Percentiles rank a stretch among this genome's conserved stretches.
phyloP scores from a whole-genome alignment of 148 eudicot species.

The Silene conica region DNA sequence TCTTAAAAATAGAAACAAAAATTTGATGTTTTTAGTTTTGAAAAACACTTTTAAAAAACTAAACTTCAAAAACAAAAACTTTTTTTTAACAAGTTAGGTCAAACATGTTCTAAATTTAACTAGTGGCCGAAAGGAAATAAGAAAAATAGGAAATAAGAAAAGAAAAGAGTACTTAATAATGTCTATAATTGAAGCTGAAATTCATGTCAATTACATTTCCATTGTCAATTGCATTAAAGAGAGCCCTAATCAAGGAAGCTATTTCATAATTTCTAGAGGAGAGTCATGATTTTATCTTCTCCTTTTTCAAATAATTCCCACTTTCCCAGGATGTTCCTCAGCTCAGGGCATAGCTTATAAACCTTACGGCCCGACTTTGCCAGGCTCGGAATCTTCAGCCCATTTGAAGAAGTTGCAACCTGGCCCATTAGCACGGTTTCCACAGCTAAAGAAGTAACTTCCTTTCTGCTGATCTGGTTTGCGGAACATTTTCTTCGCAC shows the following conservation, averaged over 20 bases:
- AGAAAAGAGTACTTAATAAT: no score
- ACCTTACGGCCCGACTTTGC: slow-evolving; percentile 9
- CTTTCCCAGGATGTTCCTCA: not conserved
- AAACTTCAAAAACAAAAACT: no score
- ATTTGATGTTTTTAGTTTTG: no score
- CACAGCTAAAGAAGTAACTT: slow-evolving; percentile 73
- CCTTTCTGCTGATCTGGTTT: slow-evolving; percentile 73
- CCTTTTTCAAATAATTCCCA: not conserved
- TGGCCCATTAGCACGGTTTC: slow-evolving; percentile 76
- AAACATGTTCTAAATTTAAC: no score
- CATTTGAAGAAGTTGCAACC: slow-evolving; percentile 67
- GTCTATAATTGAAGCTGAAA: slow-evolving; percentile 3
- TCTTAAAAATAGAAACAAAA: no score
- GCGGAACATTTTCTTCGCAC: slow-evolving; percentile 51
- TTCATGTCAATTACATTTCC: slow-evolving; percentile 21
- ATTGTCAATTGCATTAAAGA: slow-evolving; percentile 10
- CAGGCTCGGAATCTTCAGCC: slow-evolving; percentile 39
- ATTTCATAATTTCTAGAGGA: not conserved
- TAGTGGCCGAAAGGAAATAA: no score
- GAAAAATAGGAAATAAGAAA: no score
- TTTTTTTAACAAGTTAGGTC: no score
- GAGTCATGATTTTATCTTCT: no score
- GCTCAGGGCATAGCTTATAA: slow-evolving; percentile 7
- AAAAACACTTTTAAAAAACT: no score
- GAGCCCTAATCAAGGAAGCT: slow-evolving; percentile 12